Conservation (phyloP, 345 rosid genomes). For the Excoecaria cochinchinensis region DNA sequence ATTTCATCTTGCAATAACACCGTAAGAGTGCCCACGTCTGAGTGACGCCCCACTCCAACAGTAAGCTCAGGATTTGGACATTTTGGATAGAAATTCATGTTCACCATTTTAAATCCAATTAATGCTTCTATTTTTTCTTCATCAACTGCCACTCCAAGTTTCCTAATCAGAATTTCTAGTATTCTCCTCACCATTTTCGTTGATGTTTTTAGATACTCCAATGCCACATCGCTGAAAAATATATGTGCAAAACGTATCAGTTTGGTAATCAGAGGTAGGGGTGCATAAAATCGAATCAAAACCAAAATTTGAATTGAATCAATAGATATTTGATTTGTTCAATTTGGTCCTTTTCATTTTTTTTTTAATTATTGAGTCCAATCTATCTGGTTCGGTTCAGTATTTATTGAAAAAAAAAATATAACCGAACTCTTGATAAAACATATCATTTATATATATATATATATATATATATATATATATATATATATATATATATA, state of each 20-base stretch:
- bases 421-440: too few species aligned
- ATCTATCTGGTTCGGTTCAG: too few species aligned
- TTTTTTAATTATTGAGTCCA: too few species aligned
- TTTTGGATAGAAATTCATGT: constrained; percentile 59
- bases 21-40: constrained; percentile 58
- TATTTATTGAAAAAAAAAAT: too few species aligned
- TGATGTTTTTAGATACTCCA: constrained; percentile 45
- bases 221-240: constrained; percentile 44
- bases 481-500: too few species aligned
- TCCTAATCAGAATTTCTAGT: constrained; percentile 36
- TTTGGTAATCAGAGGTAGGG: too few species aligned
- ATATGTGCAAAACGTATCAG: not conserved
- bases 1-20: constrained; percentile 58
- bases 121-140: constrained; percentile 40
- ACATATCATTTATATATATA: too few species aligned
- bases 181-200: constrained; percentile 40
- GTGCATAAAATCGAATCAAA: too few species aligned
- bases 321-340: too few species aligned
- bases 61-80: constrained; percentile 64
- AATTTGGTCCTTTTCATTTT: too few species aligned
- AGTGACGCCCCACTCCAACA: constrained; percentile 62
- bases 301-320: too few species aligned
- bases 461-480: too few species aligned
- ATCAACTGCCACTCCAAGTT: constrained; percentile 39
- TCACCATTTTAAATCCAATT: constrained; percentile 41